A percentile compares a stretch with the other conserved stretches of the same genome.
Conservation (phyloP, 148 eudicot genomes). For the Spergularia marina region DNA sequence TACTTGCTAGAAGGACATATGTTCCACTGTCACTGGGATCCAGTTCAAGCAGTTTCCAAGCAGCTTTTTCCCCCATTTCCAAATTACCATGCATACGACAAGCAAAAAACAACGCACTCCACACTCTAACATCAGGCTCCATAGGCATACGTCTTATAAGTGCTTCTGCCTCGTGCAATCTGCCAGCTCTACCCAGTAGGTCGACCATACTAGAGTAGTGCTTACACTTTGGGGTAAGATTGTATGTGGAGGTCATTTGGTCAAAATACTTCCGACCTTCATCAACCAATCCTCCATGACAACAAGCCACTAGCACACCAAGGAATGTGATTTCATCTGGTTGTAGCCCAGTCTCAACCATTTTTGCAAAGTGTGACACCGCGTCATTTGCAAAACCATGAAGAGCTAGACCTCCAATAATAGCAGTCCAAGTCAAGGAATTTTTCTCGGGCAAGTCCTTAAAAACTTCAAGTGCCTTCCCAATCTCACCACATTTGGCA, state of each 20-base stretch:
- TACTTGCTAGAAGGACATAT: conserved; percentile 53
- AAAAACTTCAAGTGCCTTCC: conserved; percentile 52
- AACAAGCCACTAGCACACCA: conserved; percentile 52
- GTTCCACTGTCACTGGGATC: conserved; percentile 61
- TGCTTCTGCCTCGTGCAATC: conserved; percentile 53
- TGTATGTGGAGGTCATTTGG: conserved; percentile 45
- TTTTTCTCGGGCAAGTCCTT: conserved; percentile 45
- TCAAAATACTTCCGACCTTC: conserved; percentile 50
- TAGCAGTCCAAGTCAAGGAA: conserved; percentile 53
- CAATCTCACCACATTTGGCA: conserved; percentile 59
- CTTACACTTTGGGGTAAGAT: conserved; percentile 45
- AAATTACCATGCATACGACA: conserved; percentile 53
- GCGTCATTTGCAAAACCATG: conserved; percentile 58
- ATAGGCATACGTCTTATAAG: conserved; percentile 56
- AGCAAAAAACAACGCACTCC: conserved; percentile 58
- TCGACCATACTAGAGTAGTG: conserved; percentile 71
- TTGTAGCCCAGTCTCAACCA: conserved; percentile 45
- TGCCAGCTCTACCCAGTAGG: conserved; percentile 62
- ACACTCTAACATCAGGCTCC: conserved; percentile 53
- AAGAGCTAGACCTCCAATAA: conserved; percentile 55
- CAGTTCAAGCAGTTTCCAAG: conserved; percentile 51
- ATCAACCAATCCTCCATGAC: conserved; percentile 64
- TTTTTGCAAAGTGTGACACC: conserved; percentile 35
- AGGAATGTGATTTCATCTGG: conserved; percentile 61
- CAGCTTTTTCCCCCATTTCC: conserved; percentile 62